A percentile compares a stretch with the other conserved stretches of the same genome.
phyloP scores from a whole-genome alignment of 345 rosid genomes.

The Lumnitzera racemosa region DNA sequence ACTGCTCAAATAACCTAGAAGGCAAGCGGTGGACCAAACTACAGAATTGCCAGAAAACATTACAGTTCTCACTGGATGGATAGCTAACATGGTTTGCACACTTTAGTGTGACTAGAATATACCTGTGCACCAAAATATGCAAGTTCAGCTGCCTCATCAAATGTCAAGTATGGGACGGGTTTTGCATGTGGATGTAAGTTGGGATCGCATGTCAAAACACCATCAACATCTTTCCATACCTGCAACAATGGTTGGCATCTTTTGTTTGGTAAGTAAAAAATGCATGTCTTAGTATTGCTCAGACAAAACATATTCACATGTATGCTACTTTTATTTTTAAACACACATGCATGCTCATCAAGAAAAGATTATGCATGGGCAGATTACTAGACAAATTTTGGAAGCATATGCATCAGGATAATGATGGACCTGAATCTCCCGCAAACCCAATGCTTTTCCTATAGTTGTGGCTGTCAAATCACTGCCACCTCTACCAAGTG shows the following conservation, averaged over 20 bases:
- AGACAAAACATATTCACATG: conserved; percentile 93
- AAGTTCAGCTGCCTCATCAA: conserved; percentile 98
- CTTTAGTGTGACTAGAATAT: conserved; percentile 1
- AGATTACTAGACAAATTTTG: no score
- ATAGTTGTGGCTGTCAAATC: conserved; percentile 98
- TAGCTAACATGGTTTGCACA: background rate
- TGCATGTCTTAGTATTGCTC: conserved; percentile 53
- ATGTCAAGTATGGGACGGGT: conserved; percentile 84
- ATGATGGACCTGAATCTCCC: conserved; percentile 79
- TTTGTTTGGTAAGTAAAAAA: conserved; percentile 73
- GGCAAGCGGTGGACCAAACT: no score
- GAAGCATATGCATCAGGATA: no score
- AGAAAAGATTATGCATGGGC: no score
- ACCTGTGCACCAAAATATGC: conserved; percentile 99
- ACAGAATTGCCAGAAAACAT: no score
- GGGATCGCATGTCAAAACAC: conserved; percentile 98
- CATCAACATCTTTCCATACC: conserved; percentile 99
- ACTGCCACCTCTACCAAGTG: conserved; percentile 97
- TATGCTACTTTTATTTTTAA: conserved; percentile 8
- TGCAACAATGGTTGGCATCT: conserved; percentile 11
- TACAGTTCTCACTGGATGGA: no score
- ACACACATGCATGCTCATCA: background rate
- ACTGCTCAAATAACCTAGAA: no score
- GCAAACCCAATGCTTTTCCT: conserved; percentile 87
- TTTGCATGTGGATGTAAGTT: conserved; percentile 61